Base-by-base conservation (phyloP, 2,329 filamentous ascomycete species). In the Dothiorella sarmentorum region DNA sequence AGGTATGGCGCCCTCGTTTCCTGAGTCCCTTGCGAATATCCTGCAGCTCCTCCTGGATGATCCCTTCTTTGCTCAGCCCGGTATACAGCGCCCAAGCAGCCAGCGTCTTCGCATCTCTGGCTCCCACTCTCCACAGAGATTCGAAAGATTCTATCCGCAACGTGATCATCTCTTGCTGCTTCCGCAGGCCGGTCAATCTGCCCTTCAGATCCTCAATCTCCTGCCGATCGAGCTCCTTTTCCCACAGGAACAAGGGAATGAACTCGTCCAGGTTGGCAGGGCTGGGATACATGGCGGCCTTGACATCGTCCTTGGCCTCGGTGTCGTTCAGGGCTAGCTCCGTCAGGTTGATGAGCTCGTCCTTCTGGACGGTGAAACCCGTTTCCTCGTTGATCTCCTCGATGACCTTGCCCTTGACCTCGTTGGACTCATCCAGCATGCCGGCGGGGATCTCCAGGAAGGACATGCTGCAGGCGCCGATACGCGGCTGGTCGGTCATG, bases 261-360 rank as follows among this genome's bases (percentile, higher is more conserved):
- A 80, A 83, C 61, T 84, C 81, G 66, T 84, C 81, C 52, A 76
- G 77, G 1, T 79, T 80, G 1, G 80, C 81, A 2, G 80, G 73
- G 24, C 77, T 80, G 0, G 79, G 77, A 64, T 83, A 83, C 27
- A 82, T 70, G 1, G 71, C 81, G 52, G 73, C 69, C 61, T 81
- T 78, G 15, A 65, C 61, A 63, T 76, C 69, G 64, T 15, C 61
- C 18, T 15, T 17, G 4, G 37, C 20, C 29, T 33, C 49, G 62
- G 55, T 20, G 3, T 20, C 24, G 20, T 70, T 63, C 17, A 80
- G 61, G 5, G 80, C 76, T 6, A 83, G 70, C 10, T 76, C 68
- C 0, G 80, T 82, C 74, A 83, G 74, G 64, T 82, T 77, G 33
- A 80, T 66, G 5, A 83, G 68, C 51, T 82, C 78, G 9, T 71